Percentiles rank a stretch among this genome's conserved stretches.
These are phyloP conservation scores for Phylloporus rhodoxanthus DNA, from an alignment of 768 basidiomycete genomes.

Conservation along the genomic window DNA sequence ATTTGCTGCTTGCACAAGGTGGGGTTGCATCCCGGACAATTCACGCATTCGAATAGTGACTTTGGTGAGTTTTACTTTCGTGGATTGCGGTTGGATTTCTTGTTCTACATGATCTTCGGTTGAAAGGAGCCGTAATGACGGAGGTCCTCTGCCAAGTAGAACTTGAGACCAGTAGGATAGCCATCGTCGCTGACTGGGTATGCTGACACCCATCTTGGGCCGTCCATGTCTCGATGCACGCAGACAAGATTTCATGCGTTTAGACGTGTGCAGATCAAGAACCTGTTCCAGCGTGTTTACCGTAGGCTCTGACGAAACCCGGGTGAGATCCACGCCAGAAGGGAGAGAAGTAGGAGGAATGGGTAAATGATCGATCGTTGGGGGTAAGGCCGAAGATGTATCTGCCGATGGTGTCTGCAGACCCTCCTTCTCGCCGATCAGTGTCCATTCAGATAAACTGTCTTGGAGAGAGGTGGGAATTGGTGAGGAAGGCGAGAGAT, in stretches of 20 bases:
- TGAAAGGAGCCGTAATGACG: slow-evolving; percentile 39
- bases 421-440: slow-evolving; percentile 19
- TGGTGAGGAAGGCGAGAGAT: slow-evolving; percentile 37
- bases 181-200: slow-evolving; percentile 77
- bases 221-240: slow-evolving; percentile 13
- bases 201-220: slow-evolving; percentile 61
- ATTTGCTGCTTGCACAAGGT: slow-evolving; percentile 54
- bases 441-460: slow-evolving; percentile 14
- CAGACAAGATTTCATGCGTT: slow-evolving; percentile 51
- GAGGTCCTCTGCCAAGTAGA: slow-evolving; percentile 51
- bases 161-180: slow-evolving; percentile 71
- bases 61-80: slow-evolving; percentile 51
- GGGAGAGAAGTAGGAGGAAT: background rate
- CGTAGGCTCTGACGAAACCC: slow-evolving; percentile 13
- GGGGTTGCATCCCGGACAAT: slow-evolving; percentile 43
- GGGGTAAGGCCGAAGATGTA: background rate
- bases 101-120: background rate
- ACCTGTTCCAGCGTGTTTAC: slow-evolving; percentile 46
- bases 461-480: slow-evolving; percentile 5
- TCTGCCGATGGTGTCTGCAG: slow-evolving; percentile 8
- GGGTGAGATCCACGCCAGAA: slow-evolving; percentile 5
- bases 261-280: slow-evolving; percentile 62
- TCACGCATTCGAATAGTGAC: slow-evolving; percentile 59
- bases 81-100: slow-evolving; percentile 14
- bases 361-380: background rate